Evolutionary conservation across 345 rosid species (phyloP).

Genomic region (Brassica nigra): DNA sequence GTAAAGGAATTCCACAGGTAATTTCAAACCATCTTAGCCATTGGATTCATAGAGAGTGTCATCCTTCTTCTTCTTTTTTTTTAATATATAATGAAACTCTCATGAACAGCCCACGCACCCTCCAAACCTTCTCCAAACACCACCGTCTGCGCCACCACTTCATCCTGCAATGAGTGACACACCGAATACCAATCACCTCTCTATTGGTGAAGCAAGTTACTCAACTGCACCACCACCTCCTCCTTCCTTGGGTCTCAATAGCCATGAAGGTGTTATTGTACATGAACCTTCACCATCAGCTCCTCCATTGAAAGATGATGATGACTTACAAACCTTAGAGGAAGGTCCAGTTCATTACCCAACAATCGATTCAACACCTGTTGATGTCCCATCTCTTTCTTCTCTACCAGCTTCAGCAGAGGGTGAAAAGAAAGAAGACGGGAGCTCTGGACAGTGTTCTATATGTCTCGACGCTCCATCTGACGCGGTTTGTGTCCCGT

Average conservation of each 20-base stretch:
- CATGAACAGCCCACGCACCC: slow-evolving; percentile 60
- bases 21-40: not conserved
- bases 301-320: slow-evolving; percentile 49
- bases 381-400: slow-evolving; percentile 45
- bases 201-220: slow-evolving; percentile 47
- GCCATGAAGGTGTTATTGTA: slow-evolving; percentile 37
- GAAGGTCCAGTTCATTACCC: slow-evolving; percentile 82
- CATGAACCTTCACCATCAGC: slow-evolving; percentile 59
- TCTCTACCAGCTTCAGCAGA: slow-evolving; percentile 32
- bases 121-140: slow-evolving; percentile 60
- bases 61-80: not conserved
- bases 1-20: slow-evolving; percentile 97
- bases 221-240: slow-evolving; percentile 42
- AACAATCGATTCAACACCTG: slow-evolving; percentile 62
- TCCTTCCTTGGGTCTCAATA: slow-evolving; percentile 35
- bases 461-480: slow-evolving; percentile 92
- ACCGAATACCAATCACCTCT: slow-evolving; percentile 38
- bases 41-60: too few relatives aligned
- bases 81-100: slow-evolving; percentile 5
- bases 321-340: slow-evolving; percentile 40
- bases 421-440: slow-evolving; percentile 53
- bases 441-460: slow-evolving; percentile 54
- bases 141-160: slow-evolving; percentile 75
- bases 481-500: slow-evolving; percentile 89
- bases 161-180: slow-evolving; percentile 55